phyloP scores from a whole-genome alignment of 2,329 filamentous ascomycete genomes.

The Xylaria sp. region DNA sequence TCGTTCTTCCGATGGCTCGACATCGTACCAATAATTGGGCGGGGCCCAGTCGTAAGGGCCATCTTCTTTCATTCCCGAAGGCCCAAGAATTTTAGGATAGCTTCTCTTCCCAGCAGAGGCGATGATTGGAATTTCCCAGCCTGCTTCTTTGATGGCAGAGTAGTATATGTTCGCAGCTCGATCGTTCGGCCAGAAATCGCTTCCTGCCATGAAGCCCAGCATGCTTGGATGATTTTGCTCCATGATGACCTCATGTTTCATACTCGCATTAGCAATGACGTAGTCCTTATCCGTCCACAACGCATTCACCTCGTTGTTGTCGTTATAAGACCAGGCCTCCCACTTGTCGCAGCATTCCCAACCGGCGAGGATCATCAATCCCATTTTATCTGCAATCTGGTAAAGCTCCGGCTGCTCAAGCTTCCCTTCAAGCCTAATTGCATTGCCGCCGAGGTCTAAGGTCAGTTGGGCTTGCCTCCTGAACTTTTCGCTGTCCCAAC shows the following conservation, averaged over 20 bases:
- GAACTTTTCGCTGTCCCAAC: constrained; percentile 63
- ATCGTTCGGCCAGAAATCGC: constrained; percentile 72
- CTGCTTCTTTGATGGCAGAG: constrained; percentile 59
- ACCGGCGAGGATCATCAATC: constrained; percentile 70
- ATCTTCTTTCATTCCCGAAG: constrained; percentile 73
- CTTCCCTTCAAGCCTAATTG: constrained; percentile 72
- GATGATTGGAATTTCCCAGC: constrained; percentile 69
- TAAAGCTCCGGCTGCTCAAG: constrained; percentile 72
- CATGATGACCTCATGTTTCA: constrained; percentile 70
- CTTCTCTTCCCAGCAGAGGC: constrained; percentile 67
- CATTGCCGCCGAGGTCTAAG: constrained; percentile 72
- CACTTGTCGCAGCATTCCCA: constrained; percentile 78
- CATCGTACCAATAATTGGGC: constrained; percentile 72
- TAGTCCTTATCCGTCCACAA: constrained; percentile 67
- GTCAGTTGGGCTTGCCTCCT: constrained; percentile 62
- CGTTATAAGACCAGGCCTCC: constrained; percentile 72
- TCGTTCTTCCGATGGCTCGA: constrained; percentile 52
- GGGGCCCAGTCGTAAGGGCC: constrained; percentile 75
- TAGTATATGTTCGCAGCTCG: constrained; percentile 65
- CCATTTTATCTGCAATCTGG: constrained; percentile 66
- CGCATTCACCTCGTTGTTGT: constrained; percentile 57
- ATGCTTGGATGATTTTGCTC: constrained; percentile 70
- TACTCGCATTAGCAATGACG: constrained; percentile 62
- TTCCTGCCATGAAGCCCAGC: constrained; percentile 68
- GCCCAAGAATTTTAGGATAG: constrained; percentile 62